These are phyloP conservation scores for Saccharomycopsis fermentans DNA, from an alignment of 805 yeast genomes.

Conservation along the genomic window DNA sequence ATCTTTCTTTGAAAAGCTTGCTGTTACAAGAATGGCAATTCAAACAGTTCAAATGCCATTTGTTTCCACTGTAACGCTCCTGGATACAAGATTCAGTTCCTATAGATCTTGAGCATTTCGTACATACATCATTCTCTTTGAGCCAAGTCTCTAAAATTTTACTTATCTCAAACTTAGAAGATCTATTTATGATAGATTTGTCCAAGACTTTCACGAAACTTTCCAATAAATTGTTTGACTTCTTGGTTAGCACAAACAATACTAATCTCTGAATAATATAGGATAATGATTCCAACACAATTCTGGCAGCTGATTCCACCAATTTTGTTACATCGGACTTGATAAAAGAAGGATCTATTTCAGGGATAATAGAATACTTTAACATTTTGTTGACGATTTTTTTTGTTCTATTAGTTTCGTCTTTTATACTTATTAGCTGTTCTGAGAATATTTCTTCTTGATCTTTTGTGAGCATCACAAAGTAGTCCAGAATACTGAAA, in stretches of 20 bases:
- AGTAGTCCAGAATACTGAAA: conserved; percentile 10
- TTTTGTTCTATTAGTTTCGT: not conserved
- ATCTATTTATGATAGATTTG: not conserved
- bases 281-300: conserved; percentile 5
- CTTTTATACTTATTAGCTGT: conserved; percentile 7
- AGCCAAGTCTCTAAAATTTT: conserved; percentile 12
- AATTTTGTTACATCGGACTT: not conserved
- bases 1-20: conserved; percentile 3
- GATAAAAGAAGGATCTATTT: conserved; percentile 9
- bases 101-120: conserved; percentile 5
- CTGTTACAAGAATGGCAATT: conserved; percentile 6
- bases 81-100: conserved; percentile 4
- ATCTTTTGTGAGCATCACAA: conserved; percentile 7
- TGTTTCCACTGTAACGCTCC: conserved; percentile 3
- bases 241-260: conserved; percentile 1
- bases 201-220: not conserved
- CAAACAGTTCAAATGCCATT: conserved; percentile 15
- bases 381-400: conserved; percentile 3
- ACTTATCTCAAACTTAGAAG: conserved; percentile 7
- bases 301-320: not conserved
- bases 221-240: conserved; percentile 1
- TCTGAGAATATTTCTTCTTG: conserved; percentile 9
- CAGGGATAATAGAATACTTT: conserved; percentile 10
- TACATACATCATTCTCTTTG: conserved; percentile 4
- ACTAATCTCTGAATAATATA: conserved; percentile 12